phyloP scores from a whole-genome alignment of 2,329 filamentous ascomycete species.

The Nothomitra cinnamomea region DNA sequence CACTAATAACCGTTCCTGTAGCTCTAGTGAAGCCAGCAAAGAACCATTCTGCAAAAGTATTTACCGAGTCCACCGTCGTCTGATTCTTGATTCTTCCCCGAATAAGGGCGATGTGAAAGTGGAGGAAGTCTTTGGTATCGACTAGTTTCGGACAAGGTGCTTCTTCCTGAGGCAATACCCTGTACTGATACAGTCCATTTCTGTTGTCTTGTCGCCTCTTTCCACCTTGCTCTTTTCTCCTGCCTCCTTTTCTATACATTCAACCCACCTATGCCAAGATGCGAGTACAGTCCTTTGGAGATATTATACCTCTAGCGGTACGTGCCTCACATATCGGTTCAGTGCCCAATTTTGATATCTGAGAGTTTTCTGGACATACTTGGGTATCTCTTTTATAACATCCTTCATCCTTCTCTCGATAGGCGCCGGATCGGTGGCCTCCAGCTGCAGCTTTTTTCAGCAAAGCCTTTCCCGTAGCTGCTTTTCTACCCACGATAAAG shows the following conservation, averaged over 20 bases:
- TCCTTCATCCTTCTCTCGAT: too few relatives aligned
- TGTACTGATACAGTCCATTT: not conserved
- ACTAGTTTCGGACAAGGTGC: not conserved
- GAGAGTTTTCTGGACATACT: conserved; percentile 1
- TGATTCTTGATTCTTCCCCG: not conserved
- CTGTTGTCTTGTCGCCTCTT: not conserved
- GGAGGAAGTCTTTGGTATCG: not conserved
- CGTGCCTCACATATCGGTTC: not conserved
- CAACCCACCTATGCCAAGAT: not conserved
- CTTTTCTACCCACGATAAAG: not conserved
- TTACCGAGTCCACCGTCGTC: not conserved
- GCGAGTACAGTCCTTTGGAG: not conserved
- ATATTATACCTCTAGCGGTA: not conserved
- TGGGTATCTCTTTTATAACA: too few relatives aligned
- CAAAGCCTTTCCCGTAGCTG: not conserved
- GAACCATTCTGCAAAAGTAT: not conserved
- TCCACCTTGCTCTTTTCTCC: not conserved
- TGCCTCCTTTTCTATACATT: not conserved
- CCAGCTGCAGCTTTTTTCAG: conserved; percentile 2
- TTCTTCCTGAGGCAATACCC: not conserved
- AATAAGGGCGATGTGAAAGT: not conserved
- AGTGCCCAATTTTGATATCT: not conserved
- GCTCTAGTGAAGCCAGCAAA: not conserved
- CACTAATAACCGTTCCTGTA: not conserved
- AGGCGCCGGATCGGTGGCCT: too few relatives aligned